phyloP scores from a whole-genome alignment of 2,329 filamentous ascomycete genomes.

The Fusarium nisikadoi region DNA sequence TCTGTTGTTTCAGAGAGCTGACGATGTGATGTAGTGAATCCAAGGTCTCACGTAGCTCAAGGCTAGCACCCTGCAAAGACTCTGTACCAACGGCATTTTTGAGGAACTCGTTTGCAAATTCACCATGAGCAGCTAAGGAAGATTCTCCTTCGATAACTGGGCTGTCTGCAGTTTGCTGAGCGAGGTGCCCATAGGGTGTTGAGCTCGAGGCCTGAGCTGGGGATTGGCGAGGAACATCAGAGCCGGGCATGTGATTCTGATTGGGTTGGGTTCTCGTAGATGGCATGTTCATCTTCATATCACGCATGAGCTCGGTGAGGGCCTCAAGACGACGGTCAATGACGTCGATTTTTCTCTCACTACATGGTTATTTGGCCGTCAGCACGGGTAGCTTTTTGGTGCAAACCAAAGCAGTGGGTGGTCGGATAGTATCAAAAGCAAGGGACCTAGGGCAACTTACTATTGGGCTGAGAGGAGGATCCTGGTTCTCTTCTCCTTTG shows the following conservation, averaged over 20 bases:
- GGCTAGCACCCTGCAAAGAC: slow-evolving; percentile 42
- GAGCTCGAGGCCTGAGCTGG: slow-evolving; percentile 27
- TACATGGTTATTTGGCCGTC: slow-evolving; percentile 12
- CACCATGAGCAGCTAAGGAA: slow-evolving; percentile 58
- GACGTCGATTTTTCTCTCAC: slow-evolving; percentile 53
- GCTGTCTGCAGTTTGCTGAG: slow-evolving; percentile 40
- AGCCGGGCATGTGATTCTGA: slow-evolving; percentile 28
- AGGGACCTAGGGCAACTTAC: slow-evolving; percentile 41
- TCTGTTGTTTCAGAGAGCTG: slow-evolving; percentile 41
- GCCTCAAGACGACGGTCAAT: slow-evolving; percentile 51
- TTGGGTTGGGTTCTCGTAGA: slow-evolving; percentile 10
- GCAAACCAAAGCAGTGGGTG: neutral
- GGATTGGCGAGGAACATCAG: slow-evolving; percentile 20
- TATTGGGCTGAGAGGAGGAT: slow-evolving; percentile 53
- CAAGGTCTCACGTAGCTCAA: slow-evolving; percentile 50
- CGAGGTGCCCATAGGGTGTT: slow-evolving; percentile 31
- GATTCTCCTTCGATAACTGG: slow-evolving; percentile 56
- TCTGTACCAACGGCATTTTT: slow-evolving; percentile 50
- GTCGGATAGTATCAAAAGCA: neutral
- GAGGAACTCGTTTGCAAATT: slow-evolving; percentile 59
- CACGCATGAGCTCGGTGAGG: slow-evolving; percentile 48
- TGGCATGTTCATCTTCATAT: slow-evolving; percentile 46
- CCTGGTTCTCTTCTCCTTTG: slow-evolving; percentile 51
- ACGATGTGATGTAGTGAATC: slow-evolving; percentile 49
- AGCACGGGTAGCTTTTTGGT: neutral